Evolutionary conservation across 1,139 yeast species (phyloP).

Genomic region (Zygoascus hellenicus): DNA sequence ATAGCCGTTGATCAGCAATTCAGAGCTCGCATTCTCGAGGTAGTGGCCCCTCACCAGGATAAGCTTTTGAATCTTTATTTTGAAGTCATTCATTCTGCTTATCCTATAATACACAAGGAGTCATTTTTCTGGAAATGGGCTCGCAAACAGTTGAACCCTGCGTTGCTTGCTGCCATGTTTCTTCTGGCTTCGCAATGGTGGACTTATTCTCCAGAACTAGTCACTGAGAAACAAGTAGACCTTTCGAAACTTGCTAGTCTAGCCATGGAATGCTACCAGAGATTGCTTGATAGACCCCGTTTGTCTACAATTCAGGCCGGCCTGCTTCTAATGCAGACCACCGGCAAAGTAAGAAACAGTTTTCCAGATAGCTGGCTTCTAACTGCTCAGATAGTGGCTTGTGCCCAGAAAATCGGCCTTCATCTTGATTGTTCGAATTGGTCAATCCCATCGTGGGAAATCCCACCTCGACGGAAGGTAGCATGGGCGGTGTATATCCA

Average conservation of each 20-base stretch:
- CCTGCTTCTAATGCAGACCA: constrained; percentile 27
- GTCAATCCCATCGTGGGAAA: constrained; percentile 85
- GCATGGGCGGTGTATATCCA: constrained; percentile 89
- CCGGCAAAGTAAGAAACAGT: constrained; percentile 22
- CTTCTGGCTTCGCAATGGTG: constrained; percentile 33
- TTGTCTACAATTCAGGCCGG: constrained; percentile 35
- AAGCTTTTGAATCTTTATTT: constrained; percentile 30
- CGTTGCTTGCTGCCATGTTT: constrained; percentile 32
- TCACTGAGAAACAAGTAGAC: constrained; percentile 25
- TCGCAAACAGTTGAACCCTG: constrained; percentile 33
- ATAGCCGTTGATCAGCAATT: constrained; percentile 16
- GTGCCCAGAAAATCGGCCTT: constrained; percentile 75
- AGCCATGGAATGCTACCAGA: constrained; percentile 29
- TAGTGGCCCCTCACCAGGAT: constrained; percentile 30
- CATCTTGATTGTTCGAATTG: constrained; percentile 76
- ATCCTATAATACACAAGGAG: constrained; percentile 32
- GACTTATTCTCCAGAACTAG: constrained; percentile 25
- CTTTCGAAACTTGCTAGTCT: constrained; percentile 29
- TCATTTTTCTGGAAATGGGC: constrained; percentile 33
- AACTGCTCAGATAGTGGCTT: constrained; percentile 72
- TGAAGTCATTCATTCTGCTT: constrained; percentile 31
- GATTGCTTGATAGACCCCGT: constrained; percentile 31
- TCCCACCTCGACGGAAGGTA: constrained; percentile 68
- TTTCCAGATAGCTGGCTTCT: constrained; percentile 59
- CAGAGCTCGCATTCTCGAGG: constrained; percentile 25